Evolutionary conservation across 768 basidiomycete species (phyloP), one percentile per base, ranked within the genome.

Genomic region (Tubosaeta sp.): DNA sequence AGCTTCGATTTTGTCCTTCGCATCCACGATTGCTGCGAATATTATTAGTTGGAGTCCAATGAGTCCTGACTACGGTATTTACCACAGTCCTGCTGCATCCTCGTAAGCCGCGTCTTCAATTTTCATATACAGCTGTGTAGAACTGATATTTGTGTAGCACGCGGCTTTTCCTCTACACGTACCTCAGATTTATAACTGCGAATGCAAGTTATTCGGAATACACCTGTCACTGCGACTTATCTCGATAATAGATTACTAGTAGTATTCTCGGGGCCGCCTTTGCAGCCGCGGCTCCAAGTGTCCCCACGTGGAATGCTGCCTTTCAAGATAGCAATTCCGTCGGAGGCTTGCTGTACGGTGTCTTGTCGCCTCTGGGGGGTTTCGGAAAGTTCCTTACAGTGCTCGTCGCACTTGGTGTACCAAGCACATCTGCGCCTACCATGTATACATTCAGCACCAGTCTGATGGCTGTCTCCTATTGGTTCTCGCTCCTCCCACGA

Each of bases 371-470:
- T 3, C 57, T 73, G 0, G 76, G 76, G 5, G 67, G 71, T 2
- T 79, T 79, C 46, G 76, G 77, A 45, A 72, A 73, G 58, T 74
- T 79, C 62, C 67, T 80, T 31, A 72, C 72, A 0, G 75, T 78
- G 43, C 55, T 84, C 19, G 68, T 82, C 39, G 80, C 82, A 25
- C 67, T 84, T 45, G 76, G 72, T 47, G 74, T 82, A 32, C 75
- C 78, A 10, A 78, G 76, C 55, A 81, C 81, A 42, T 76, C 77
- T 35, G 80, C 79, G 1, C 82, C 81, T 0, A 79, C 79, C 34
- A 80, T 83, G 71, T 84, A 84, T 62, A 76, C 76, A 16, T 78
- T 76, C 59, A 71, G 73, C 19, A 75, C 79, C 17, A 76, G 75
- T 43, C 63, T 76, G 47, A 75, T 76, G 75, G 64, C 73, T 11